Conservation (phyloP, 805 yeast species). For the Maudiozyma serrabonitensis region DNA sequence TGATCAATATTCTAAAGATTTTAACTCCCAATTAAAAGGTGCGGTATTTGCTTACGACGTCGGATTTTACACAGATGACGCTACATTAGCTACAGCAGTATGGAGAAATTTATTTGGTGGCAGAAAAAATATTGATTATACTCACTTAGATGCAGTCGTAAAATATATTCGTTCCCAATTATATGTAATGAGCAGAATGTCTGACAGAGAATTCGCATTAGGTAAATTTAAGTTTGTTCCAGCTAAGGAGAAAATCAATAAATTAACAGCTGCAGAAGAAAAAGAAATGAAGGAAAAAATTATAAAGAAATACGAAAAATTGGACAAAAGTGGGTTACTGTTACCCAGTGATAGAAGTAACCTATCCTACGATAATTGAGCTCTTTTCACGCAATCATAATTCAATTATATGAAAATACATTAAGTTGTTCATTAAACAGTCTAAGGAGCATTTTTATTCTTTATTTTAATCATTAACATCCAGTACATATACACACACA, state of each 20-base stretch:
- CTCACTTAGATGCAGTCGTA: constrained; percentile 80
- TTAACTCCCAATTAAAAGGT: constrained; percentile 84
- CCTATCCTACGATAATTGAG: constrained; percentile 39
- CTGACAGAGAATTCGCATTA: constrained; percentile 87
- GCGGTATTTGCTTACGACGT: constrained; percentile 87
- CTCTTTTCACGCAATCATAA: not conserved
- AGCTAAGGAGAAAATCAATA: constrained; percentile 69
- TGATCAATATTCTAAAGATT: constrained; percentile 80
- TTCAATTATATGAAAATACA: too few species aligned
- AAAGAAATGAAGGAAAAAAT: constrained; percentile 41
- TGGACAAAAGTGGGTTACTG: constrained; percentile 33
- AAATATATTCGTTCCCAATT: constrained; percentile 84
- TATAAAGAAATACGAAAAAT: constrained; percentile 42
- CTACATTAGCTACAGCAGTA: constrained; percentile 64
- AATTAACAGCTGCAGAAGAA: constrained; percentile 58
- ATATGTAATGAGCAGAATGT: constrained; percentile 73
- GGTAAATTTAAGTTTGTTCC: constrained; percentile 81
- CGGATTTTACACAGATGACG: constrained; percentile 72
- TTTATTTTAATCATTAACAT: too few species aligned
- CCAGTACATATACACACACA: not conserved
- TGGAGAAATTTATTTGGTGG: constrained; percentile 93
- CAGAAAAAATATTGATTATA: constrained; percentile 67
- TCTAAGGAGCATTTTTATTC: too few species aligned
- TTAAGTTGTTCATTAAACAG: too few species aligned
- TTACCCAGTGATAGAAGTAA: constrained; percentile 54